Conservation (phyloP, 225 moss, liverwort and hornwort species). For the Lunularia cruciata region DNA sequence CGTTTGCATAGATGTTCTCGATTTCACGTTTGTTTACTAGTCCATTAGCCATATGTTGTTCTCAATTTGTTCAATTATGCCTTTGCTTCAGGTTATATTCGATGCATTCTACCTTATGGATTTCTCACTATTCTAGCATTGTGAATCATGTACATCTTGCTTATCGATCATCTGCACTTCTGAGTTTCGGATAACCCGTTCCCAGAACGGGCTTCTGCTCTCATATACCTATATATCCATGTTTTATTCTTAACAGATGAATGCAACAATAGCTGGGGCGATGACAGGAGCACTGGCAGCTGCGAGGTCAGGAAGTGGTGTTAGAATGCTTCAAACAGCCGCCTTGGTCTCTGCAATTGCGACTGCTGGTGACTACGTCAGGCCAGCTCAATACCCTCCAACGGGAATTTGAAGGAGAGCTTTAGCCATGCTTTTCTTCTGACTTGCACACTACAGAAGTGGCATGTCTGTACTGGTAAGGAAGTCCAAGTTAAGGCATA, state of each 20-base stretch:
- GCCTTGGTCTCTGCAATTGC: slow-evolving; percentile 91
- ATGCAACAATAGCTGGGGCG: slow-evolving; percentile 90
- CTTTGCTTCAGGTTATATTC: no score
- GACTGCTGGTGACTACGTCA: slow-evolving; percentile 80
- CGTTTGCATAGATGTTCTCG: no score
- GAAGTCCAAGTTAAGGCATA: neutral
- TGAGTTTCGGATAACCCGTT: no score
- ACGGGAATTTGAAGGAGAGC: slow-evolving; percentile 59
- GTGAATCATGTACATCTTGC: no score
- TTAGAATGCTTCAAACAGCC: slow-evolving; percentile 84
- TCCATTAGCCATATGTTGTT: no score
- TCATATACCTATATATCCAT: no score
- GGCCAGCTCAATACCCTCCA: slow-evolving; percentile 92
- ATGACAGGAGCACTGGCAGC: slow-evolving; percentile 86
- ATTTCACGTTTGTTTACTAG: no score
- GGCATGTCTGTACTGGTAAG: neutral
- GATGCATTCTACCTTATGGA: no score
- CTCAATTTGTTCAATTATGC: no score
- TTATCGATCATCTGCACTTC: no score
- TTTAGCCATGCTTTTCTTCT: neutral
- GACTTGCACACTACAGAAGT: neutral
- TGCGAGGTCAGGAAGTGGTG: slow-evolving; percentile 71
- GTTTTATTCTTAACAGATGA: slow-evolving; percentile 58
- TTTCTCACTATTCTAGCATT: no score
- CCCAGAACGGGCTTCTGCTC: no score